Evolutionary conservation across 352 stramenopile genomes (phyloP), one percentile per base, ranked within the genome.

Genomic region (Halophytophthora batemanensis): DNA sequence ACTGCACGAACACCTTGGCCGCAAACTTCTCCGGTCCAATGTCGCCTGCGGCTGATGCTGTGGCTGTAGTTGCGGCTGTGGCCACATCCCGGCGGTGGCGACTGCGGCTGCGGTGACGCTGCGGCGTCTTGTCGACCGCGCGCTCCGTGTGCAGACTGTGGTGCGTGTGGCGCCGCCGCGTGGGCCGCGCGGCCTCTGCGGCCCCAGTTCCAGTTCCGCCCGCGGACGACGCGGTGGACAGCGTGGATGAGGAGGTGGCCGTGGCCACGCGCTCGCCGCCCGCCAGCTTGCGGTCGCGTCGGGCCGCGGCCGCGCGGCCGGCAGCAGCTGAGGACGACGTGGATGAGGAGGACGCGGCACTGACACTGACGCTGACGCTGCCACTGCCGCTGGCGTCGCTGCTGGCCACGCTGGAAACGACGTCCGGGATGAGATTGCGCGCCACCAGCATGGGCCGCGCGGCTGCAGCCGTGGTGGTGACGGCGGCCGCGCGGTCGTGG

Each of bases 21-120:
- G 61, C 67, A 43, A 77, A 81, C 18, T 75, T 74, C 53, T 77
- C 67, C 0, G 68, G 67, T 2, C 70, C 67, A 41, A 76, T 67
- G 29, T 77, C 68, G 13, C 34, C 33, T 34, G 17, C 22, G 10
- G 14, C 33, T 35, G 28, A 42, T 4, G 1, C 37, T 19, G 12
- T 28, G 28, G n/a, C 25, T 21, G 21, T 51, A 18, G 25, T 38
- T 38, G 18, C 15, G 12, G 14, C 39, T 39, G 29, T 15, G 17
- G 19, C 28, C n/a, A 17, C 45, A 3, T 61, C 51, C 7, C 35
- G 56, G 22, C 44, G 42, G 42, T 50, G 47, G 17, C 48, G 57
- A 18, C 52, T 66, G 2, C 54, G 64, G 1, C 10, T 14, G 10
- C 52, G 38, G 17, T 53, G 57, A 29, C 46, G 48, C 22, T 48